Evolutionary conservation across 371 early-diverging fungal species (phyloP).

Genomic region (Parasitella parasitica): DNA sequence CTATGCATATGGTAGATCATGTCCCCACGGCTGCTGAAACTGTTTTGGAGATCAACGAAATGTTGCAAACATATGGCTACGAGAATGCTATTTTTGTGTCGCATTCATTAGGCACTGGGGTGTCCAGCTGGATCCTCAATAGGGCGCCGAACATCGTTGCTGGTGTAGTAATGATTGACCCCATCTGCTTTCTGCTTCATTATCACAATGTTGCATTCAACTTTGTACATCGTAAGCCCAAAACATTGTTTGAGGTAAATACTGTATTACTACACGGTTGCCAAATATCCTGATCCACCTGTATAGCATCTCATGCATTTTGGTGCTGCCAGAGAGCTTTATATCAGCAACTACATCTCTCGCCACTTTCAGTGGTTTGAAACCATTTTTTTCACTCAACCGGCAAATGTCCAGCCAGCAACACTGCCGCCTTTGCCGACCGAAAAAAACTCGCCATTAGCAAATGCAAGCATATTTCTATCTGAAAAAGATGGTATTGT

Average conservation of each 20-base stretch:
- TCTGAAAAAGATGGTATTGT: constrained; percentile 51
- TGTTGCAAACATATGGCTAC: constrained; percentile 51
- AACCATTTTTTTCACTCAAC: constrained; percentile 45
- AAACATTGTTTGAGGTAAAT: constrained; percentile 50
- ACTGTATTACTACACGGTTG: no score
- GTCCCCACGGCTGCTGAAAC: constrained; percentile 59
- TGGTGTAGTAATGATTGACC: constrained; percentile 63
- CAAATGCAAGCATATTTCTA: constrained; percentile 38
- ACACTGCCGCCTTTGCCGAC: background rate
- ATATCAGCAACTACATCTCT: constrained; percentile 62
- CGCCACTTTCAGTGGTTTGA: constrained; percentile 67
- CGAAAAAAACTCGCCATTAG: constrained; percentile 2
- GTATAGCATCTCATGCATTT: constrained; percentile 53
- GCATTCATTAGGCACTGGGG: constrained; percentile 68
- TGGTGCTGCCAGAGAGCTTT: constrained; percentile 63
- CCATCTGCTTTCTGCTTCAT: constrained; percentile 67
- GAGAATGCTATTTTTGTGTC: constrained; percentile 60
- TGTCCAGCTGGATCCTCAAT: constrained; percentile 46
- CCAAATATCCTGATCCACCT: no score
- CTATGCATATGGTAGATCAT: constrained; percentile 60
- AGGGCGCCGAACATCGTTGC: constrained; percentile 47
- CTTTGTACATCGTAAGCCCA: constrained; percentile 64
- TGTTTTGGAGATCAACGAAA: constrained; percentile 51
- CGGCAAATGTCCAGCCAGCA: background rate
- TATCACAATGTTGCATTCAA: constrained; percentile 65